Conservation (phyloP, 345 rosid species). For the Salix udensis region DNA sequence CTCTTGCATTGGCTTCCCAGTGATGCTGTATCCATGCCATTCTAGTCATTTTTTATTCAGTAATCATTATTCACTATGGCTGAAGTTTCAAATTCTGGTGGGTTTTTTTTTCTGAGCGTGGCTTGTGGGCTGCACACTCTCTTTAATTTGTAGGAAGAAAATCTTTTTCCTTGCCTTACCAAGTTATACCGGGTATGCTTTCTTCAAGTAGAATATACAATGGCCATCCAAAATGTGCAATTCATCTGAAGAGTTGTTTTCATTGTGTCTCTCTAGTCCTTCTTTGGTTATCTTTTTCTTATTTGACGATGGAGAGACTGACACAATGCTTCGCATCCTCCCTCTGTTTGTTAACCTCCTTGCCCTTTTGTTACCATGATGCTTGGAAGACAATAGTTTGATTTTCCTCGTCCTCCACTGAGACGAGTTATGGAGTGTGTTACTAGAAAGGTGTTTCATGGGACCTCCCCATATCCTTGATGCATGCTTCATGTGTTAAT, state of each 20-base stretch:
- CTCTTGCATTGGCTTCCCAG: background rate
- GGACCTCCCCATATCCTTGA: background rate
- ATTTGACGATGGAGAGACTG: background rate
- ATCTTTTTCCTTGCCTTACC: background rate
- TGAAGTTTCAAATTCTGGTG: too few species aligned
- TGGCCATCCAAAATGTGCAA: too few species aligned
- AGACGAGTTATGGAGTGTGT: background rate
- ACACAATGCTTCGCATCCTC: too few species aligned
- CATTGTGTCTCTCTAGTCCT: background rate
- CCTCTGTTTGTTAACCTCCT: too few species aligned
- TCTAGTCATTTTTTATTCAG: too few species aligned
- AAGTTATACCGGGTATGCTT: background rate
- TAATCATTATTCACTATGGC: too few species aligned
- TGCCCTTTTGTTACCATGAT: too few species aligned
- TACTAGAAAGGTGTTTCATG: background rate
- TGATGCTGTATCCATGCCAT: background rate
- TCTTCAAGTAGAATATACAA: too few species aligned
- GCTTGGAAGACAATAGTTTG: background rate
- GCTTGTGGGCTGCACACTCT: too few species aligned
- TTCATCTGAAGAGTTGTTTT: background rate
- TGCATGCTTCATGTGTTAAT: background rate
- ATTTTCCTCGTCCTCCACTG: background rate
- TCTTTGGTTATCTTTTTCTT: background rate
- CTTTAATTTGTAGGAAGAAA: background rate
- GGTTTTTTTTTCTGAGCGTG: too few species aligned